Evolutionary conservation across 768 basidiomycete species (phyloP), one percentile per base, ranked within the genome.

Genomic region (Podaxis carcinomalis): DNA sequence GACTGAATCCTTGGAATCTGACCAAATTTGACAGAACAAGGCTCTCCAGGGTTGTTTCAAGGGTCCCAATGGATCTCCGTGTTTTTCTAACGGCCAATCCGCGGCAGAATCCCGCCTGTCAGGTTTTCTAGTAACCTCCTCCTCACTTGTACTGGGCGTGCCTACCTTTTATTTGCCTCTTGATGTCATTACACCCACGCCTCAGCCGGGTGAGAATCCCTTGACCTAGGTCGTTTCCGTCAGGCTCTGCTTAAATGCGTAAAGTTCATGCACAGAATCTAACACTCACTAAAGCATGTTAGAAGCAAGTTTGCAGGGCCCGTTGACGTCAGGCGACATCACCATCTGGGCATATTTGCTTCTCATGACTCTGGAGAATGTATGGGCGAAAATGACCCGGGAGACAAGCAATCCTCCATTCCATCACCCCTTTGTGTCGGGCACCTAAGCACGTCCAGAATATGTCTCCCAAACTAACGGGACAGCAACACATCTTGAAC

Each of bases 401-500:
- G 23, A 39, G 23, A 51, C 23, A 54, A 54, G 28, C 47, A 19
- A 50, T 19, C 28, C 51, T 63, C 58, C 57, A 59, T 61, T 68
- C 54, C 64, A 66, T 66, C 66, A 64, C 42, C 61, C 62, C 63
- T 65, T 25, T 21, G 35, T 59, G 42, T 21, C 52, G 16, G 49
- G 32, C 44, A 14, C 9, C 62, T 44, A 39, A 32, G 37, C 62
- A 61, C 62, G 47, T 69, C 54, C 28, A 54, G 65, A 9, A 57
- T 50, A 50, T 37, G 13, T 39, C 47, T 62, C 55, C 70, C 68
- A 53, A 59, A 49, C 59, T 27, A 25, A 47, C 60, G 70, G 68
- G 66, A 55, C 66, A 57, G 39, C 53, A 40, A 51, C 32, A 35
- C 44, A 72, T 75, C 72, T 69, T 64, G 67, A 77, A 76, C 76